These are phyloP conservation scores for Saturnispora kantuleensis DNA, from an alignment of 805 yeast genomes.

Conservation along the genomic window DNA sequence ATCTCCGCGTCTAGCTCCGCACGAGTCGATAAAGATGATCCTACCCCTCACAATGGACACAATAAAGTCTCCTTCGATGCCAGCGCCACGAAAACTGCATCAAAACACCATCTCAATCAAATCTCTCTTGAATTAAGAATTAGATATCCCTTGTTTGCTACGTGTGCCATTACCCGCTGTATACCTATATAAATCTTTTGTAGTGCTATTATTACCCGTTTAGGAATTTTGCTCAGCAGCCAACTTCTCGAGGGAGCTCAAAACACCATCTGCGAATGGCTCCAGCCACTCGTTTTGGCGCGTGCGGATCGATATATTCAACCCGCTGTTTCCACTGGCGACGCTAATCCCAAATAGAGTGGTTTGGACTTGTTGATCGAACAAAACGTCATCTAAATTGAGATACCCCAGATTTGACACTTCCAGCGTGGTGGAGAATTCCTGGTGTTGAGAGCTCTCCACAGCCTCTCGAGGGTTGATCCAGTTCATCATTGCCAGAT, in stretches of 20 bases:
- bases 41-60: slow-evolving; percentile 7
- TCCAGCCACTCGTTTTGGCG: neutral
- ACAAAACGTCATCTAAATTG: neutral
- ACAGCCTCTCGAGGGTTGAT: slow-evolving; percentile 3
- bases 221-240: neutral
- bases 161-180: neutral
- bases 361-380: slow-evolving; percentile 1
- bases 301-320: slow-evolving; percentile 1
- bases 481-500: slow-evolving; percentile 8
- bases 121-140: slow-evolving; percentile 5
- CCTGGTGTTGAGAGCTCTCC: neutral
- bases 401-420: slow-evolving; percentile 8
- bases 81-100: neutral
- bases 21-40: slow-evolving; percentile 6
- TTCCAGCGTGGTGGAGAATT: slow-evolving; percentile 12
- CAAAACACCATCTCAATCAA: slow-evolving; percentile 8
- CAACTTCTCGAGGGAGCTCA: slow-evolving; percentile 7
- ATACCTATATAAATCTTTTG: slow-evolving; percentile 3
- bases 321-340: neutral
- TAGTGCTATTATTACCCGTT: neutral
- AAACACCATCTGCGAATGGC: slow-evolving; percentile 2
- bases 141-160: neutral
- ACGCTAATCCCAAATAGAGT: slow-evolving; percentile 2
- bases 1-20: slow-evolving; percentile 20
- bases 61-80: neutral